phyloP scores from a whole-genome alignment of 2,329 filamentous ascomycete genomes.

The Gliomastix tumulicola region DNA sequence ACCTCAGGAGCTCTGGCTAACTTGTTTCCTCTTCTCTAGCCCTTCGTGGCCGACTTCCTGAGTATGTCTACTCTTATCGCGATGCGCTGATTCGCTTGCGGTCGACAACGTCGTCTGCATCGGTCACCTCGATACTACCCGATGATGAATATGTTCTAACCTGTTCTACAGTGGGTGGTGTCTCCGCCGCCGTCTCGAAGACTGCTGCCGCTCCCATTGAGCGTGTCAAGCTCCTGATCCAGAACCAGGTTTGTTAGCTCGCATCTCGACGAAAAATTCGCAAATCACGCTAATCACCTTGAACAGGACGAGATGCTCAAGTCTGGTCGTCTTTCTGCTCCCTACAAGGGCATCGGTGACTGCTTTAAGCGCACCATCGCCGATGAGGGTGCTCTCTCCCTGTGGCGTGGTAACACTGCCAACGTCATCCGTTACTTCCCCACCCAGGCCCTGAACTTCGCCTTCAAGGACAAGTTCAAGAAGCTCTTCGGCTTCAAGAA shows the following conservation, averaged over 20 bases:
- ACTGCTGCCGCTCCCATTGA: conserved; percentile 99
- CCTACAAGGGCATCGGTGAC: conserved; percentile 88
- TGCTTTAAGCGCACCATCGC: conserved; percentile 91
- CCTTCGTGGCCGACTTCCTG: conserved; percentile 97
- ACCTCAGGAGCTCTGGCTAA: conserved; percentile 23
- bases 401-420: conserved; percentile 99
- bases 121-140: too few relatives aligned
- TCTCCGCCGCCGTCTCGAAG: conserved; percentile 99
- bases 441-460: conserved; percentile 99
- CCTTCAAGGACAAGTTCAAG: conserved; percentile 99
- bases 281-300: not conserved
- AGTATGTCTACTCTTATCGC: conserved; percentile 59
- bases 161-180: conserved; percentile 80
- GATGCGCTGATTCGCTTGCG: too few relatives aligned
- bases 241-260: conserved; percentile 96
- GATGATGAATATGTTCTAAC: conserved; percentile 11
- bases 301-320: conserved; percentile 98
- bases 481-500: conserved; percentile 99
- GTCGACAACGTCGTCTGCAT: too few relatives aligned
- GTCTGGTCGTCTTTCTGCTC: conserved; percentile 94
- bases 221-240: conserved; percentile 99
- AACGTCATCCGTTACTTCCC: conserved; percentile 99
- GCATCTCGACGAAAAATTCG: too few relatives aligned
- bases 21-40: conserved; percentile 49
- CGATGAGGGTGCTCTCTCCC: conserved; percentile 86